Evolutionary conservation across 1,139 yeast genomes (phyloP).

Genomic region (Candida buenavistaensis): DNA sequence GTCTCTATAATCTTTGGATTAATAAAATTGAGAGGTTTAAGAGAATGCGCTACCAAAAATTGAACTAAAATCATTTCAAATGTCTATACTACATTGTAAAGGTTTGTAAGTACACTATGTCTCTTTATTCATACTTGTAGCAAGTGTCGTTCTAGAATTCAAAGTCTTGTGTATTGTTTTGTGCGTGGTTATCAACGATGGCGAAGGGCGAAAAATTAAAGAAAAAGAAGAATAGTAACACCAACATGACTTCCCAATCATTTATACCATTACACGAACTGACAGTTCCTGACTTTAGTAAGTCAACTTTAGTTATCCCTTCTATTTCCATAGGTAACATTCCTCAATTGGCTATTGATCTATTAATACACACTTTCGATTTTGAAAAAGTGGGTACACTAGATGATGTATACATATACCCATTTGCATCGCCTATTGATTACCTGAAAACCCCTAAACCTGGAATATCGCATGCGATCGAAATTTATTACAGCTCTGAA

Average conservation of each 20-base stretch:
- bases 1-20: too few relatives aligned
- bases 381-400: slow-evolving; percentile 54
- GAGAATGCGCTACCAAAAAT: too few relatives aligned
- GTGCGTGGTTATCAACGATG: too few relatives aligned
- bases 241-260: slow-evolving; percentile 1
- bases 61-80: too few relatives aligned
- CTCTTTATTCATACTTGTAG: too few relatives aligned
- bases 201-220: too few relatives aligned
- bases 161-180: too few relatives aligned
- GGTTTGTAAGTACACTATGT: too few relatives aligned
- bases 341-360: slow-evolving; percentile 79
- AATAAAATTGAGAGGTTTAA: too few relatives aligned
- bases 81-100: too few relatives aligned
- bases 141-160: too few relatives aligned
- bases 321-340: slow-evolving; percentile 85
- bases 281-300: neutral
- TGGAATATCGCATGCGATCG: slow-evolving; percentile 61
- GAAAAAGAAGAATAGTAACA: too few relatives aligned
- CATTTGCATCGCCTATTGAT: slow-evolving; percentile 84
- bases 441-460: slow-evolving; percentile 10
- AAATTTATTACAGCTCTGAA: slow-evolving; percentile 47
- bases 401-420: slow-evolving; percentile 65
- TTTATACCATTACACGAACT: slow-evolving; percentile 3
- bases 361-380: slow-evolving; percentile 62
- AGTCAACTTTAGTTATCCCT: slow-evolving; percentile 57